Evolutionary conservation across 129 eudicot species (phyloP), one percentile per base, ranked within the genome.

Genomic region (Flaveria brownii): DNA sequence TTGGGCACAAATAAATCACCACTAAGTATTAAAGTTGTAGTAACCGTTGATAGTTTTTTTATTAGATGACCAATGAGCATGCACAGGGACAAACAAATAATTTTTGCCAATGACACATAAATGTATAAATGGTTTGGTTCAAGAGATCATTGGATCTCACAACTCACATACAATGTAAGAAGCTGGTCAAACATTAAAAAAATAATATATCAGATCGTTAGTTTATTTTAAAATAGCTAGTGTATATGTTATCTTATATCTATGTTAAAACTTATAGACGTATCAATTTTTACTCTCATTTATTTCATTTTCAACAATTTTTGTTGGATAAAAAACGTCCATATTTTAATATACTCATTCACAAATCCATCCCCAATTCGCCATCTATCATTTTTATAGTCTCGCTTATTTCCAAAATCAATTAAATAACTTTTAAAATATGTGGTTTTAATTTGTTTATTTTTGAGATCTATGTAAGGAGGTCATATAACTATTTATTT

Each of bases 131-230:
- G 56, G 23, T 22, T 55, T 57, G 69, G 69, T 22, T 42, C 15
- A 74, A 74, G 71, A 68, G 66, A 16, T 66, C 68, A 52, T 67
- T 67, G 74, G 80, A 67, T 67, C 68, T 25, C 67, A 41, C 74
- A 55, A 52, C 30, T 42, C 30, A 22, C 80, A 67, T 74, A 23
- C 59, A 45, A 74, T 43, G 11, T 20, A 74, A 74, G 10, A 45
- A 56, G 26, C 25, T 41, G 55, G n/a, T 41, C 55, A 51, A 25
- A 49, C 14, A 47, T 47, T 10, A 47, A 12, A 47, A 13, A 47
- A 47, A 13, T 46, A 47, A 1, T 47, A 36, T 16, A 4, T n/a
- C 17, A 8, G 2, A 16, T 54, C 10, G 23, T 54, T 54, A 54
- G 5, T 54, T 54, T 54, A 6, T 16, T 54, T 5, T 54, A 54